Base-by-base conservation (phyloP, 371 early-diverging fungal genomes). In the Blakeslea trispora region DNA sequence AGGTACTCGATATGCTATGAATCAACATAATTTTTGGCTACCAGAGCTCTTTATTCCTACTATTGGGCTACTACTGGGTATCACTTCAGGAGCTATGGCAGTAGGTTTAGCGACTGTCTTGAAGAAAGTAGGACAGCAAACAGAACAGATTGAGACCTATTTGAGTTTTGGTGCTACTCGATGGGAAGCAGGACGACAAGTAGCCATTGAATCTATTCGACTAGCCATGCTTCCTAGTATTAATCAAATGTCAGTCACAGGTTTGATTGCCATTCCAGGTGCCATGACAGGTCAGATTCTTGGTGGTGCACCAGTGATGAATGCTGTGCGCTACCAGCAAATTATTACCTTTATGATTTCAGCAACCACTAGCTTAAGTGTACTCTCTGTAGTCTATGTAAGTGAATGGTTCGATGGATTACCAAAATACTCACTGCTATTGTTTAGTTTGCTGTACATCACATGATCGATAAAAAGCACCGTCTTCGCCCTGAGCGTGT, bases 251-350 rank as follows among this genome's bases (percentile, higher is more conserved):
- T 80, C 88, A 32, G 86, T 92, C 39, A 90, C 90, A 53, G 95
- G 95, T 0, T 69, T 95, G 55, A 91, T 95, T 48, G 86, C 91
- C 7, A 93, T 95, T 40, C 95, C 95, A 0, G 95, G 92, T 4
- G 85, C 91, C 79, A 93, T 95, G 94, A 92, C 91, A 0, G 95
- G 95, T 54, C 93, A 92, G 64, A 87, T 93, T 48, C 73, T 93
- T 34, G 92, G 90, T 23, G 95, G 95, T 9, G 88, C 89, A 0
- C 77, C 84, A 17, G 87, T 92, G 28, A 81, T 82, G 61, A 84
- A 90, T 50, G 96, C 96, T 0, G 91, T 86, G 3, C 53, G 82
- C 45, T 91, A 90, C 63, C 93, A 94, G 64, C 86, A 87, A 60
- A 87, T 92, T 51, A 85, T 93, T 56, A 85, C 90, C 75, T 92